Base-by-base conservation (phyloP, 1,284 basidiomycete species). In the Pascua sp. region DNA sequence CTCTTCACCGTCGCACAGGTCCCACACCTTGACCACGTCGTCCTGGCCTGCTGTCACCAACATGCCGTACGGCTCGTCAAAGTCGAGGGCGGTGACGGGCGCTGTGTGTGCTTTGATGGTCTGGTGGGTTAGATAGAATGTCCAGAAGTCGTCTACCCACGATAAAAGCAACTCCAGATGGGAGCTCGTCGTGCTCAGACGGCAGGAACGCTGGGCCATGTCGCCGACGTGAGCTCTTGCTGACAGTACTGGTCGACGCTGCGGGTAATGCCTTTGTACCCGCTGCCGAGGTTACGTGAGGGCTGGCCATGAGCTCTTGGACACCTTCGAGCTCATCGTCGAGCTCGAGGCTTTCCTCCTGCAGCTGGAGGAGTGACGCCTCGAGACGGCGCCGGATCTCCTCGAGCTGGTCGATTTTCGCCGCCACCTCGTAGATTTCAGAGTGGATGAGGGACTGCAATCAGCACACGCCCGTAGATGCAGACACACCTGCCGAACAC, bases 121-220 rank as follows among this genome's bases (percentile, higher is more conserved):
- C 90, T 93, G 66, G 0, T 9, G 32, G 1, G 44, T 51, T 42
- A 42, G 37, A 41, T 24, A 11, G 41, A 32, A 32, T 32, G 49
- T 56, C 53, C 39, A 16, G 17, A 5, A 9, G 57, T 17, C 8
- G 24, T n/a, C 11, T n/a, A 44, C 77, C 62, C 75, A 90, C 90
- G 93, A 99, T 97, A 79, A 99, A 99, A 7, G 95, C 95, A 5
- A 98, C 86, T 4, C 91, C 91, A 8, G 87, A 85, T 5, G 95
- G 96, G 55, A 99, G 81, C 56, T 97, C 92, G 68, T 96, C 92
- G 67, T 99, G 96, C 75, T 98, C 96, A 13, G 91, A 95, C 2
- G 95, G 95, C 58, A 99, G 77, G 81, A 99, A 98, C 9, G 90
- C 89, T 0, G 95, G 94, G 0, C 92, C 89, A 87, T 65, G 63